Conservation (phyloP, 2,329 filamentous ascomycete genomes). For the Talaromyces atroroseus region DNA sequence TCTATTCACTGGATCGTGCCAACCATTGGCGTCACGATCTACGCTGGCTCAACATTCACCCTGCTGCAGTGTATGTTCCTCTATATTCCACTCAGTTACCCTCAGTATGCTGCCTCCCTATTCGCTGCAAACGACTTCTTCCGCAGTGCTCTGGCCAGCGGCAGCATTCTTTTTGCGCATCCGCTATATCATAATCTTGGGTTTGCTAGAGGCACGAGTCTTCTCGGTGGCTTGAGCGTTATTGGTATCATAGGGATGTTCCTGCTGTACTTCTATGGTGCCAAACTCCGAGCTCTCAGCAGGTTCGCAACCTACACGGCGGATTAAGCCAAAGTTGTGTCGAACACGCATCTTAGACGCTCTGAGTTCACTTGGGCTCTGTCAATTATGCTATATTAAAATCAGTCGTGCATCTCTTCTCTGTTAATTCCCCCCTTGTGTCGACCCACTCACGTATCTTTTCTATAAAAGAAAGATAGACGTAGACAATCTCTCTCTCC, state of each 20-base stretch:
- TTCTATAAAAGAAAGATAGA: neutral
- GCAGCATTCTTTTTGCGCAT: constrained; percentile 30
- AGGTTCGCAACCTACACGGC: constrained; percentile 22
- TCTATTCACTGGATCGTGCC: constrained; percentile 35
- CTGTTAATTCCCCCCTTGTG: neutral
- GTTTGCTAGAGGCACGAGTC: constrained; percentile 28
- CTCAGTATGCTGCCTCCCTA: constrained; percentile 30
- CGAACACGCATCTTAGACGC: neutral
- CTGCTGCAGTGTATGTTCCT: constrained; percentile 38
- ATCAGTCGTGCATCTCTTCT: neutral
- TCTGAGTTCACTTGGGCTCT: neutral
- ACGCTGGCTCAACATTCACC: constrained; percentile 30
- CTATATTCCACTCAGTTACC: constrained; percentile 37
- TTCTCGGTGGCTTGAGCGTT: constrained; percentile 34
- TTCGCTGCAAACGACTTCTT: constrained; percentile 36
- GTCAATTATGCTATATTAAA: neutral
- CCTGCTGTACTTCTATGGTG: constrained; percentile 28
- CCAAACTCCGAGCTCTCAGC: constrained; percentile 25
- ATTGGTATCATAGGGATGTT: constrained; percentile 32
- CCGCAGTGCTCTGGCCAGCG: constrained; percentile 22
- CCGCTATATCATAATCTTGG: constrained; percentile 33
- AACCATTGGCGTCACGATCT: constrained; percentile 32
- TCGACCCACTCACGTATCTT: neutral
- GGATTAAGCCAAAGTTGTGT: neutral
- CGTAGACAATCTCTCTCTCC: neutral